phyloP scores from a whole-genome alignment of 768 basidiomycete species.

The Fomitopsis pulvina region DNA sequence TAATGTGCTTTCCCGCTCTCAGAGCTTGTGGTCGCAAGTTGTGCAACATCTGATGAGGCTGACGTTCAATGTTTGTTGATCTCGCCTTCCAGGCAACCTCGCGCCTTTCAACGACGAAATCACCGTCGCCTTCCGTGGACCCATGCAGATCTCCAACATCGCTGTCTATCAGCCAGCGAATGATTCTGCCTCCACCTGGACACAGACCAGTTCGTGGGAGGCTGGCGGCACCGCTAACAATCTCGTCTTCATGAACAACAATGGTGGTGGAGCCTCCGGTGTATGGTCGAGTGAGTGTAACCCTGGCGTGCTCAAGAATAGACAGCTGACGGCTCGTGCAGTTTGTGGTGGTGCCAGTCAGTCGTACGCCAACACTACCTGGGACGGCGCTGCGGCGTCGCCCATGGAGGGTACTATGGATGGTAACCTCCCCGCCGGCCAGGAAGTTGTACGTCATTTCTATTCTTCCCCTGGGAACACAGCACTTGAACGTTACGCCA shows the following conservation, averaged over 20 bases:
- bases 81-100: conserved; percentile 14
- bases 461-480: background rate
- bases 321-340: conserved; percentile 1
- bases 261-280: conserved; percentile 19
- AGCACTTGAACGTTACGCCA: background rate
- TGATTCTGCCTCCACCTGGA: conserved; percentile 19
- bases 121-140: conserved; percentile 21
- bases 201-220: conserved; percentile 20
- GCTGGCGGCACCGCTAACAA: conserved; percentile 13
- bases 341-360: conserved; percentile 24
- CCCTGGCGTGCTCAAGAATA: background rate
- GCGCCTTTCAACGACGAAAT: conserved; percentile 25
- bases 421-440: conserved; percentile 4
- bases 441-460: background rate
- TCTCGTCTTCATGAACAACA: conserved; percentile 27
- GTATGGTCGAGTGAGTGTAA: conserved; percentile 21
- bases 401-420: conserved; percentile 16
- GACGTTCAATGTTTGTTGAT: background rate
- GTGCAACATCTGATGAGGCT: background rate
- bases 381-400: conserved; percentile 15
- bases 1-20: too few species aligned
- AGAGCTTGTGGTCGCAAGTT: too few species aligned
- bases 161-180: conserved; percentile 24
- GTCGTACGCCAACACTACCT: conserved; percentile 22
- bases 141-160: conserved; percentile 21